Base-by-base conservation (phyloP, 805 yeast species). In the Metschnikowia orientalis region DNA sequence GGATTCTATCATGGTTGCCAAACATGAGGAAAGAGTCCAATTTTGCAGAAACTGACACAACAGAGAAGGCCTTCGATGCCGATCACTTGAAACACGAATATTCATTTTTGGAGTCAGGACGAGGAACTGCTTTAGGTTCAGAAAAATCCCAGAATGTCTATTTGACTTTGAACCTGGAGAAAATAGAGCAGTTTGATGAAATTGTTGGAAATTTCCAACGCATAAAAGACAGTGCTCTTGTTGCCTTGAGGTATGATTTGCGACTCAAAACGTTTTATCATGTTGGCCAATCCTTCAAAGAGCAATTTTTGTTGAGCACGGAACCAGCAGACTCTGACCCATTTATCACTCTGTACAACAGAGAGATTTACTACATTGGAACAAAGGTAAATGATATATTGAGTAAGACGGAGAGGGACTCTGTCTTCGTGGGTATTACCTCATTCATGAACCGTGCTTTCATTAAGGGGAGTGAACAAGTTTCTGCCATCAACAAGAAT, bases 1-100 rank as follows among this genome's bases (percentile, higher is more conserved):
- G 87, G 78, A 59, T 79, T 3, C 53, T 75, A 24, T 47, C 61
- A 11, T 79, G 88, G 83, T 62, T 84, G 26, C 81, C 84, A 1
- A 50, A 50, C 4, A 56, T 79, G 49, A 63, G 73, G 34, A 71
- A 73, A 32, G 49, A 48, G 13, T 55, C 66, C 1, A 61, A 57
- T 28, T 56, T 51, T 33, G 44, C 47, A 16, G 41, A 46, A 15
- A 35, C 50, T 20, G 44, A 47, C 18, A 29, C 22, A 4, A 28
- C 26, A 7, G 55, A 44, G 38, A 22, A 41, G 19, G 18, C 26
- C 3, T 31, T 46, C 6, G 40, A 47, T 7, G 49, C 63, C 15
- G 70, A 61, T 28, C 53, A 48, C 34, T 45, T 66, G 30, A 60
- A 62, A 27, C 55, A 59, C 31, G 67, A 63, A 35, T 67, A 69